Percentiles rank a stretch among this genome's conserved stretches.
Conservation (phyloP, 2,329 filamentous ascomycete species). For the Nemania diffusa region DNA sequence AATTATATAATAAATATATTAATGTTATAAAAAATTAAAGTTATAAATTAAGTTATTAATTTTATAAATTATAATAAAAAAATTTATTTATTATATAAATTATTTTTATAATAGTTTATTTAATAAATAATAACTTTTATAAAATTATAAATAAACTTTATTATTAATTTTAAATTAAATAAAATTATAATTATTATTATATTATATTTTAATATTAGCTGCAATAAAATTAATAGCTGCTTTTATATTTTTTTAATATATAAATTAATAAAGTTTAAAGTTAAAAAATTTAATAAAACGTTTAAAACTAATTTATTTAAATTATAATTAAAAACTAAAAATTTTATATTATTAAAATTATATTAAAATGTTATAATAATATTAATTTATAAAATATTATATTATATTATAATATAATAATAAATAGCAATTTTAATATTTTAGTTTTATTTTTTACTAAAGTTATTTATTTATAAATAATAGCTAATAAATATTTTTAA, state of each 20-base stretch:
- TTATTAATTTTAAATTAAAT: too few relatives aligned
- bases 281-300: neutral
- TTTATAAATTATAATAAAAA: neutral
- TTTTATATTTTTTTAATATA: neutral
- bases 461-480: too few relatives aligned
- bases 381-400: neutral
- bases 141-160: too few relatives aligned
- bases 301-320: neutral
- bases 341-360: slow-evolving; percentile 3
- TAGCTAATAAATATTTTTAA: too few relatives aligned
- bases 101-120: neutral
- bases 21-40: too few relatives aligned
- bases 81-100: neutral
- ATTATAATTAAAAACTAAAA: neutral
- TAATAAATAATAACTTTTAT: neutral
- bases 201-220: slow-evolving; percentile 5
- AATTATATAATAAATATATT: too few relatives aligned
- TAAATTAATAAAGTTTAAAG: too few relatives aligned
- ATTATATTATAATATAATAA: neutral
- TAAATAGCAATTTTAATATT: too few relatives aligned
- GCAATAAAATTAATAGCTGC: neutral
- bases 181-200: slow-evolving; percentile 1
- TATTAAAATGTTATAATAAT: neutral
- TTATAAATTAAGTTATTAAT: too few relatives aligned
- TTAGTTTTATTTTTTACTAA: too few relatives aligned